These are phyloP conservation scores for Novymonas esmeraldas DNA, from an alignment of 208 protist species.

Conservation along the genomic window DNA sequence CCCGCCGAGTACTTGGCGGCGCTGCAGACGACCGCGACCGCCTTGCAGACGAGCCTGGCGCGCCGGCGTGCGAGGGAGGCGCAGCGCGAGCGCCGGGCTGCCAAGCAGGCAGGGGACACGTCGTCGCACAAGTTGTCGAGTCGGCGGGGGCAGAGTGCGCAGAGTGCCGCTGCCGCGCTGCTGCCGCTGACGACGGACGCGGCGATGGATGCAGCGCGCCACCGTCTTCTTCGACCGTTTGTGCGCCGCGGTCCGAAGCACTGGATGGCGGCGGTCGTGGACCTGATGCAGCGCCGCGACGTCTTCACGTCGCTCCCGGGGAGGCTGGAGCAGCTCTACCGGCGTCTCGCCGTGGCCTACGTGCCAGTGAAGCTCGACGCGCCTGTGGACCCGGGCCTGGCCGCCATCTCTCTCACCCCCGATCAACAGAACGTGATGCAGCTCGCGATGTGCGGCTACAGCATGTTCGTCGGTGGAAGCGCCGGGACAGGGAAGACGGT, in stretches of 20 bases:
- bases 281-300: constrained; percentile 56
- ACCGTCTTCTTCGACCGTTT: constrained; percentile 18
- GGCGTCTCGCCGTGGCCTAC: constrained; percentile 49
- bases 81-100: background rate
- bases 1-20: constrained; percentile 27
- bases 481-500: constrained; percentile 93
- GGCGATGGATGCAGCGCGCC: constrained; percentile 13
- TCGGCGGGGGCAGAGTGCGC: background rate
- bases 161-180: background rate
- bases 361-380: constrained; percentile 82
- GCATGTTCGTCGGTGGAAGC: constrained; percentile 85
- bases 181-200: background rate
- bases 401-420: constrained; percentile 44
- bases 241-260: constrained; percentile 5
- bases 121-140: background rate
- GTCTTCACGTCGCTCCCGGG: constrained; percentile 44
- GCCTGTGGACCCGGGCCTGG: constrained; percentile 46
- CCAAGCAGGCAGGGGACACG: background rate
- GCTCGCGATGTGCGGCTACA: constrained; percentile 68
- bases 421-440: constrained; percentile 76
- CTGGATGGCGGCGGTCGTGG: constrained; percentile 54
- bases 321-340: constrained; percentile 64
- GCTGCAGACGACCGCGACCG: constrained; percentile 21
- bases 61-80: background rate
- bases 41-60: constrained; percentile 1